Percentiles rank a stretch among this genome's conserved stretches.
phyloP scores from a whole-genome alignment of 2,329 filamentous ascomycete genomes.

The Trichoderma sp. region DNA sequence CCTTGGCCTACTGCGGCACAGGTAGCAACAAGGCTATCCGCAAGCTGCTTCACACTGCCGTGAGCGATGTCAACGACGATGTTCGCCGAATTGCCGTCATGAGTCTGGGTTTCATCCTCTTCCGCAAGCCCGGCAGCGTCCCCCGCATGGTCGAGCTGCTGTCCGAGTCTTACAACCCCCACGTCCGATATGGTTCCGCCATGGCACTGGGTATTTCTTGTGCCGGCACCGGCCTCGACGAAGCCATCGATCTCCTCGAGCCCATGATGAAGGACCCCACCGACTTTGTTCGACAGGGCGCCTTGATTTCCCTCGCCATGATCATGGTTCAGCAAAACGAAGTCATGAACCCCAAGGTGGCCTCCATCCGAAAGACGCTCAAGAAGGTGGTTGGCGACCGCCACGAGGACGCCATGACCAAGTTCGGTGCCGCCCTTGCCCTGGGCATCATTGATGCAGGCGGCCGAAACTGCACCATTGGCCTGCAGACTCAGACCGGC shows the following conservation, averaged over 20 bases:
- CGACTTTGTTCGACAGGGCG: slow-evolving; percentile 96
- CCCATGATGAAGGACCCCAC: slow-evolving; percentile 99
- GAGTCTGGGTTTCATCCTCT: slow-evolving; percentile 96
- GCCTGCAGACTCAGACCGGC: slow-evolving; percentile 93
- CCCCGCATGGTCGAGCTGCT: slow-evolving; percentile 98
- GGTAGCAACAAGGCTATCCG: slow-evolving; percentile 98
- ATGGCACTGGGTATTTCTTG: slow-evolving; percentile 99
- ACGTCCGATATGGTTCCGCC: slow-evolving; percentile 94
- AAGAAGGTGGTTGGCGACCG: slow-evolving; percentile 92
- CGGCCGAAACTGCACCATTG: slow-evolving; percentile 97
- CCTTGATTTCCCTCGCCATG: slow-evolving; percentile 91
- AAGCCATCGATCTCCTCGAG: slow-evolving; percentile 93
- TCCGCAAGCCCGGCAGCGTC: slow-evolving; percentile 94
- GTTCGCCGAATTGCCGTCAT: slow-evolving; percentile 94
- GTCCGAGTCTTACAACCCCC: slow-evolving; percentile 97
- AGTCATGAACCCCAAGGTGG: slow-evolving; percentile 95
- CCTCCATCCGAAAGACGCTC: slow-evolving; percentile 83
- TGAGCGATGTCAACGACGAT: slow-evolving; percentile 97
- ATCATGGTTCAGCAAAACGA: slow-evolving; percentile 99
- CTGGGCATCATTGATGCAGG: slow-evolving; percentile 97
- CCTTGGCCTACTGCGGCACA: slow-evolving; percentile 93
- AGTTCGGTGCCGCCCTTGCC: slow-evolving; percentile 91
- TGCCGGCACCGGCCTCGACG: slow-evolving; percentile 89
- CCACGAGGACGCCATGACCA: slow-evolving; percentile 98
- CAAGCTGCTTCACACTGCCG: slow-evolving; percentile 89